Conservation (phyloP, 495 filamentous ascomycete species). For the Penicillium flavigenum region DNA sequence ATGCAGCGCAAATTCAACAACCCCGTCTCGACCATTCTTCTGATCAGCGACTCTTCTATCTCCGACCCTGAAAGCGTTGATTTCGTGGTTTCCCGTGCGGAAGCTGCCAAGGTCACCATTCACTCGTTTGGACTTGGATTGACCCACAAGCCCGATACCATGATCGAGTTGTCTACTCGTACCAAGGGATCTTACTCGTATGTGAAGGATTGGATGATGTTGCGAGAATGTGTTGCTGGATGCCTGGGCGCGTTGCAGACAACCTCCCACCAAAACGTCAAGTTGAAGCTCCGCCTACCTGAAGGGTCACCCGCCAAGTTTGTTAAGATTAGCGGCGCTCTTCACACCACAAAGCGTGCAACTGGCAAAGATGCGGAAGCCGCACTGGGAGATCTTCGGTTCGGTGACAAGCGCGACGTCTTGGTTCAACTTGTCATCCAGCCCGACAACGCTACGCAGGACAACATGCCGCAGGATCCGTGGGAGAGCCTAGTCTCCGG, state of each 20-base stretch:
- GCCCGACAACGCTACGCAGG: conserved; percentile 82
- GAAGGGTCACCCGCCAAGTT: conserved; percentile 98
- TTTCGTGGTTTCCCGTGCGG: conserved; percentile 96
- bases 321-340: conserved; percentile 94
- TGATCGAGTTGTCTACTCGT: conserved; percentile 94
- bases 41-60: conserved; percentile 99
- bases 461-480: conserved; percentile 84
- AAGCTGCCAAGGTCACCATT: conserved; percentile 96
- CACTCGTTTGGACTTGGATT: conserved; percentile 95
- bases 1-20: conserved; percentile 98
- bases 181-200: conserved; percentile 98
- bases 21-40: conserved; percentile 89
- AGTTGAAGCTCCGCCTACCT: conserved; percentile 89
- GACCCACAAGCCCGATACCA: conserved; percentile 97
- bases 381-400: conserved; percentile 85
- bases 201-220: conserved; percentile 99
- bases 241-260: conserved; percentile 93
- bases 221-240: conserved; percentile 93
- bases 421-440: conserved; percentile 92
- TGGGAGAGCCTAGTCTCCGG: conserved; percentile 98
- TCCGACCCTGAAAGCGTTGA: conserved; percentile 95
- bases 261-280: conserved; percentile 97
- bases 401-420: conserved; percentile 97
- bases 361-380: conserved; percentile 95
- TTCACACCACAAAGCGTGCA: conserved; percentile 97